These are phyloP conservation scores for Pleoardoris graminearum DNA, from an alignment of 2,329 filamentous ascomycete species.

Conservation along the genomic window DNA sequence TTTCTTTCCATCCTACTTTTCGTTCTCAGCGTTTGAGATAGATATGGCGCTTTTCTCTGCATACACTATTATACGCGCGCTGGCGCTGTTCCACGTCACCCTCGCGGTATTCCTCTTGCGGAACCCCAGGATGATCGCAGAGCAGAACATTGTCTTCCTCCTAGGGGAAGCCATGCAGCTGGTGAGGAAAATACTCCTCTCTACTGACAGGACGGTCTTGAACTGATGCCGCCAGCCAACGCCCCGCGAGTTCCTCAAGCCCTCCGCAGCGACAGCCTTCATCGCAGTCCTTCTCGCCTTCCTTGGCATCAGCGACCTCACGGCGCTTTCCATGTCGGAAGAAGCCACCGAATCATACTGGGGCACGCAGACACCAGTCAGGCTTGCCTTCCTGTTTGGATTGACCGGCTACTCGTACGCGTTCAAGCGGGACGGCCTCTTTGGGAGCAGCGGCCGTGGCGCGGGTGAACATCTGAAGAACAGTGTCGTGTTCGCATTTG, in stretches of 20 bases:
- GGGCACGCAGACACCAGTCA: slow-evolving; percentile 62
- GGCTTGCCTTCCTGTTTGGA: slow-evolving; percentile 64
- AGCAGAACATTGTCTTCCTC: slow-evolving; percentile 79
- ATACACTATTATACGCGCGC: slow-evolving; percentile 76
- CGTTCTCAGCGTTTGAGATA: background rate
- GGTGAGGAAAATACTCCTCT: slow-evolving; percentile 50
- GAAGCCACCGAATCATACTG: slow-evolving; percentile 52
- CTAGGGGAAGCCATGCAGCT: slow-evolving; percentile 83
- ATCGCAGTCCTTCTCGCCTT: slow-evolving; percentile 72
- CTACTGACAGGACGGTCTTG: background rate
- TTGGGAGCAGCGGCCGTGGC: slow-evolving; percentile 34
- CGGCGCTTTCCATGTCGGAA: slow-evolving; percentile 51
- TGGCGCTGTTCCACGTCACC: slow-evolving; percentile 83
- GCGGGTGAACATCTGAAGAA: slow-evolving; percentile 73
- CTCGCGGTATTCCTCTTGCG: slow-evolving; percentile 82
- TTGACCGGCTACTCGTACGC: slow-evolving; percentile 68
- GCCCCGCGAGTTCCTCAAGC: slow-evolving; percentile 67
- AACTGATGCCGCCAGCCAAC: slow-evolving; percentile 55
- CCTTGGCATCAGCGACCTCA: slow-evolving; percentile 54
- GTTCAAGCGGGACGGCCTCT: slow-evolving; percentile 58
- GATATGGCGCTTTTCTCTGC: slow-evolving; percentile 80
- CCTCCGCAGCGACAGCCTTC: slow-evolving; percentile 68
- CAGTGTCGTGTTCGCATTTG: slow-evolving; percentile 80
- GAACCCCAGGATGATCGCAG: slow-evolving; percentile 70
- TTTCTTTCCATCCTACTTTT: no score